Evolutionary conservation across 2,329 filamentous ascomycete species (phyloP).

Genomic region (Ceratocystis smalleyi): DNA sequence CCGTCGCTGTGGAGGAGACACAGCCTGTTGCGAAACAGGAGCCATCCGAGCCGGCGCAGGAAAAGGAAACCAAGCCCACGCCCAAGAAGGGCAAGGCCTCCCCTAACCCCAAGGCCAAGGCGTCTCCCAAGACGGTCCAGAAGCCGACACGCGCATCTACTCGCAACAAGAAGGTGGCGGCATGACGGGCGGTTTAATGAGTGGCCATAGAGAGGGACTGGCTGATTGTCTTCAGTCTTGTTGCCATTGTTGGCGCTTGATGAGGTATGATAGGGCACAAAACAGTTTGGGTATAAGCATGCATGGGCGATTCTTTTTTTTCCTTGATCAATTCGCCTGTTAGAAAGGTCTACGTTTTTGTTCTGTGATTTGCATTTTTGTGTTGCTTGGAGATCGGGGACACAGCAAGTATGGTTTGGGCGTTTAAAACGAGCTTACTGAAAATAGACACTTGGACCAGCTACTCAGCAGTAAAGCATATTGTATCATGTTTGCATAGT

Average conservation of each 20-base stretch:
- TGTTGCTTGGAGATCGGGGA: slow-evolving; percentile 13
- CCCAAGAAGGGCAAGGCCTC: slow-evolving; percentile 25
- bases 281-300: slow-evolving; percentile 11
- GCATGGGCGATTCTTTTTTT: slow-evolving; percentile 13
- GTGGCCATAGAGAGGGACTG: background rate
- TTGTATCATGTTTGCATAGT: background rate
- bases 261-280: slow-evolving; percentile 8
- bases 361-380: slow-evolving; percentile 14
- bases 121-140: slow-evolving; percentile 9
- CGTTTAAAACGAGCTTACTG: slow-evolving; percentile 17
- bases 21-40: slow-evolving; percentile 10
- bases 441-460: background rate
- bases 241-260: background rate
- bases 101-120: slow-evolving; percentile 30
- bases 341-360: slow-evolving; percentile 16
- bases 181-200: background rate
- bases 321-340: slow-evolving; percentile 4
- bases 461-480: background rate
- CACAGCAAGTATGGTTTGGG: slow-evolving; percentile 14
- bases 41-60: slow-evolving; percentile 22
- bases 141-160: slow-evolving; percentile 16
- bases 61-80: slow-evolving; percentile 23
- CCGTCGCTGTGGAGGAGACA: slow-evolving; percentile 21
- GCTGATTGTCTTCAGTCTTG: background rate
- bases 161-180: slow-evolving; percentile 16